phyloP scores from a whole-genome alignment of 163 green algal species.

The Chlamydomonas reinhardtii region DNA sequence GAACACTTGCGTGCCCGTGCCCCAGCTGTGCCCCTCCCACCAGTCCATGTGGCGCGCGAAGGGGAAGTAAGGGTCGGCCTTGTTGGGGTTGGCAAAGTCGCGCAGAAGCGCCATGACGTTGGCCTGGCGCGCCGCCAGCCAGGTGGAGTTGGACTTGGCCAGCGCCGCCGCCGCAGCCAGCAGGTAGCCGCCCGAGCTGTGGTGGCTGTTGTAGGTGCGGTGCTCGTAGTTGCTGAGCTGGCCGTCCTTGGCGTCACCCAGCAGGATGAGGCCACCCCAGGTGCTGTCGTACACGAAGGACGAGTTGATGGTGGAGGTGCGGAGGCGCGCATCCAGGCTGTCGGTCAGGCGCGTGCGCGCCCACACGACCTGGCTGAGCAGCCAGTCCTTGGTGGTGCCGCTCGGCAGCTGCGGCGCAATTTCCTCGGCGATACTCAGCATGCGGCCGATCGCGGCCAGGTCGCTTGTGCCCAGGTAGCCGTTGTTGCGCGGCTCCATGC shows the following conservation, averaged over 20 bases:
- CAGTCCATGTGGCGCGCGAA: conserved; percentile 51
- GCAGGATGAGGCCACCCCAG: conserved; percentile 57
- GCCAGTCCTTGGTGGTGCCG: too few relatives aligned
- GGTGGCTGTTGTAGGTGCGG: conserved; percentile 67
- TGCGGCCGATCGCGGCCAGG: conserved; percentile 35
- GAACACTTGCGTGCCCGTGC: conserved; percentile 22
- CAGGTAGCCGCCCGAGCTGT: conserved; percentile 61
- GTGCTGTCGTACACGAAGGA: conserved; percentile 60
- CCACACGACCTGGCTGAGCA: neutral
- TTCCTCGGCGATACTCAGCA: conserved; percentile 54
- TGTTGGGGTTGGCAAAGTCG: conserved; percentile 53
- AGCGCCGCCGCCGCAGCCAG: conserved; percentile 60
- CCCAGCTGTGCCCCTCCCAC: conserved; percentile 57
- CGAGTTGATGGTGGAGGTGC: neutral
- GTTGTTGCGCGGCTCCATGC: neutral
- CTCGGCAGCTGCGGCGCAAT: neutral
- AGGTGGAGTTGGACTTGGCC: conserved; percentile 39
- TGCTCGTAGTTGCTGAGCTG: conserved; percentile 35
- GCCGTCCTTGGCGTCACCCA: conserved; percentile 20
- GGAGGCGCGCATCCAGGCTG: conserved; percentile 39
- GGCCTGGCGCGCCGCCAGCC: conserved; percentile 1
- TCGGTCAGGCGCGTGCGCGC: neutral
- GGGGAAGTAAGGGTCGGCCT: conserved; percentile 58
- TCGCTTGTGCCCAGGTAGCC: conserved; percentile 21
- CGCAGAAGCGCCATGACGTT: conserved; percentile 49